These are phyloP conservation scores for Lactarius akahatsu DNA, from an alignment of 768 basidiomycete species.

Conservation along the genomic window DNA sequence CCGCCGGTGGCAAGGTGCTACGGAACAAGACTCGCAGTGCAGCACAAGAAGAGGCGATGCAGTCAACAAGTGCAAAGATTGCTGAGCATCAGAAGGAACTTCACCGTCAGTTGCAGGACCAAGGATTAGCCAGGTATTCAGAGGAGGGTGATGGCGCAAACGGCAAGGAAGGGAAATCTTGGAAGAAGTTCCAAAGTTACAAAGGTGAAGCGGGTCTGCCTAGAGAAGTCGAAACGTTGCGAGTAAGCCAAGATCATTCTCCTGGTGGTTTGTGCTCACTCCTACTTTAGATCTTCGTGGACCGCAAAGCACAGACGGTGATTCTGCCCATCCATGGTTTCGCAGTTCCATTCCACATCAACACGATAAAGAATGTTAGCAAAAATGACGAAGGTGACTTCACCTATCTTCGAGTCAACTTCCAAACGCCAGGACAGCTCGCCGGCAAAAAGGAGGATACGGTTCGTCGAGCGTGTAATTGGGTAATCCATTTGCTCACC, in stretches of 20 bases:
- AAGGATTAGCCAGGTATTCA: conserved; percentile 80
- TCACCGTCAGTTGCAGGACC: conserved; percentile 70
- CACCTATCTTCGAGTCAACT: conserved; percentile 94
- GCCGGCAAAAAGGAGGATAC: conserved; percentile 99
- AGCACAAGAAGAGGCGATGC: conserved; percentile 79
- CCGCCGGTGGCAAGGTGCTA: conserved; percentile 80
- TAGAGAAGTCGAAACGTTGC: conserved; percentile 71
- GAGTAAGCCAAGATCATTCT: conserved; percentile 50
- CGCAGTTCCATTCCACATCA: conserved; percentile 97
- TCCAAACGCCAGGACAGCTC: conserved; percentile 96
- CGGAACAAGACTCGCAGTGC: conserved; percentile 89
- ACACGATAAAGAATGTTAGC: conserved; percentile 95
- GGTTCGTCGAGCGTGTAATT: conserved; percentile 39
- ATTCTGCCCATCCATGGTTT: conserved; percentile 93
- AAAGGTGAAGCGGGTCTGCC: conserved; percentile 92
- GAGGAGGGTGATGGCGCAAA: conserved; percentile 72
- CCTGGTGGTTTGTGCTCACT: conserved; percentile 4
- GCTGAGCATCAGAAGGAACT: conserved; percentile 86
- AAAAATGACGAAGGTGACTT: conserved; percentile 97
- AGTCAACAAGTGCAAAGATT: conserved; percentile 73
- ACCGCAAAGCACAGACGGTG: conserved; percentile 86
- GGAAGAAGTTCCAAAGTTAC: conserved; percentile 97
- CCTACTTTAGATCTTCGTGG: conserved; percentile 73
- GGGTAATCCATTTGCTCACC: conserved; percentile 5
- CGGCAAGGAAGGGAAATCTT: conserved; percentile 87